Conservation (phyloP, 2,329 filamentous ascomycete genomes). For the Bipolaris cookei region DNA sequence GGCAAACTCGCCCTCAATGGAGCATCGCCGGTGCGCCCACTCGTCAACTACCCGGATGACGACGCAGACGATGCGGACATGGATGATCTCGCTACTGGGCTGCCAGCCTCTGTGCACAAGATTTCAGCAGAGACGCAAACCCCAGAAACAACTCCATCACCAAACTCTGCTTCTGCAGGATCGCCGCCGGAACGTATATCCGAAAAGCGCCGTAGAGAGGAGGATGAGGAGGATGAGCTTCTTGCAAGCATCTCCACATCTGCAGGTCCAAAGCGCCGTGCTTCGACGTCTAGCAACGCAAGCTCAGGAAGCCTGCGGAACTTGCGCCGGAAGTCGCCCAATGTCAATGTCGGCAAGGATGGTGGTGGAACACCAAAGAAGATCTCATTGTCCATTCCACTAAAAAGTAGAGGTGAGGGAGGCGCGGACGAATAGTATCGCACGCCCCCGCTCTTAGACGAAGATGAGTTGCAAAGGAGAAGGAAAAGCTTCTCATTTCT, state of each 20-base stretch:
- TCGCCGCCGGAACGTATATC: constrained; percentile 74
- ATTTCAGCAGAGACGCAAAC: constrained; percentile 32
- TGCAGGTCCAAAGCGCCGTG: constrained; percentile 54
- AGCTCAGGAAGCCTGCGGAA: constrained; percentile 43
- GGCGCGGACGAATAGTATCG: constrained; percentile 38
- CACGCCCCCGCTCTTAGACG: background rate
- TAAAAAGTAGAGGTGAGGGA: constrained; percentile 47
- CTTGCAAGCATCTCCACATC: constrained; percentile 74
- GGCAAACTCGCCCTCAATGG: constrained; percentile 63
- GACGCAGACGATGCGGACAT: constrained; percentile 68
- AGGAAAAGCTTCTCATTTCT: constrained; percentile 29
- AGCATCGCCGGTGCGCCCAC: constrained; percentile 65
- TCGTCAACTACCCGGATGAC: constrained; percentile 93
- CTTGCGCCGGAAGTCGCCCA: constrained; percentile 53
- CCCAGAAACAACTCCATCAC: constrained; percentile 30
- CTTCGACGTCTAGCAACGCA: constrained; percentile 44
- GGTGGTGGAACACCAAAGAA: constrained; percentile 48
- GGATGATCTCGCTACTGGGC: constrained; percentile 61
- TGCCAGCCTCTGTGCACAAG: constrained; percentile 40
- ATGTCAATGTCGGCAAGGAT: constrained; percentile 53
- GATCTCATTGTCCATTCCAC: constrained; percentile 49
- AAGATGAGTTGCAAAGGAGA: constrained; percentile 12
- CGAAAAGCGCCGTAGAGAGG: constrained; percentile 88
- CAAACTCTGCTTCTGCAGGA: constrained; percentile 28
- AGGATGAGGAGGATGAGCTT: constrained; percentile 86